Base-by-base conservation (phyloP, 306 rosid genomes). In the Trifolium dubium region DNA sequence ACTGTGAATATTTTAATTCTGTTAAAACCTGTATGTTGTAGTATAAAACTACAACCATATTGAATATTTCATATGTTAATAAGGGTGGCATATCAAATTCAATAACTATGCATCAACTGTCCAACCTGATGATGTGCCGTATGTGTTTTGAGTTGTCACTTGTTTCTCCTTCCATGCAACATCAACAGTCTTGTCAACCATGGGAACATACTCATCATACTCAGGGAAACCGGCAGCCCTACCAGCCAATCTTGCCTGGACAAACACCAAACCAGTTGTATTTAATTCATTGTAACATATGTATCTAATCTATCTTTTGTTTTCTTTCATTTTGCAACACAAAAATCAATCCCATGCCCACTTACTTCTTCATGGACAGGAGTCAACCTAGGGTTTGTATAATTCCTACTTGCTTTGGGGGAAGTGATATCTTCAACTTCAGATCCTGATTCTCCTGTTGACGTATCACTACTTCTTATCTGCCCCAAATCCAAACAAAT, bases 381-480 rank as follows among this genome's bases (percentile, higher is more conserved):
- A 80, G 95, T 90, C 85, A 92, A 74, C 81, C 79, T 85, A 10
- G 93, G 97, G 70, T 74, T 83, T 67, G 29, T 64, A 75, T 76
- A 87, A 84, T 69, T 86, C 75, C 81, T 86, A 74, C 71, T 80
- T 63, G 89, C 88, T 85, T 89, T 90, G 35, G 92, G 92, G 55
- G 98, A 90, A 30, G 88, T 80, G 73, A 92, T 82, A 77, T 90
- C 96, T 82, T 92, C 98, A 43, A 86, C 92, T 85, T 92, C 98
- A 31, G 98, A 89, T 72, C 98, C 98, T 15, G 98, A 92, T 79
- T 92, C 98, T 28, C 88, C 96, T 0, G 96, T 85, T 67, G 98
- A 90, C 35, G 97, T 92, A 78, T 92, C 98, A 83, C 97, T 86
- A 51, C 89, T 86, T 86, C 89, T 85, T n/a, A 79, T 83, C 89